Percentiles rank a stretch among this genome's conserved stretches.
These are phyloP conservation scores for Gracilaria caudata DNA, from an alignment of 23 red algal genomes.

Conservation along the genomic window DNA sequence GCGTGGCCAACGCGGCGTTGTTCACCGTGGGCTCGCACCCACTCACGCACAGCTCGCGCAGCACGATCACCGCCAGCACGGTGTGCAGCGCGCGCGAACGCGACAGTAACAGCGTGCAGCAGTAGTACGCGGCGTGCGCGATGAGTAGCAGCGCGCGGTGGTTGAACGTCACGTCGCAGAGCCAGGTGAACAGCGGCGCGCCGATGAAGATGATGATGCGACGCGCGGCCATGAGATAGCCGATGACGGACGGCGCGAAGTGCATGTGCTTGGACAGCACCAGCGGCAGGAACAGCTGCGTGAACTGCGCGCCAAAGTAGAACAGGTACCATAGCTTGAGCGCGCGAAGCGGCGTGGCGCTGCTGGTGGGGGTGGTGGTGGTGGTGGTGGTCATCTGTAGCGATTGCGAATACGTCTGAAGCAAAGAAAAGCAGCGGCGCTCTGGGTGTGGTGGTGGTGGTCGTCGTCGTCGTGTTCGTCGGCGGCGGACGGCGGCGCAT, in stretches of 20 bases:
- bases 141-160: conserved; percentile 37
- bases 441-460: too few relatives aligned
- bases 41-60: conserved; percentile 33
- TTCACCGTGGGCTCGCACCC: conserved; percentile 53
- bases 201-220: conserved; percentile 38
- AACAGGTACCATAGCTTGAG: conserved; percentile 43
- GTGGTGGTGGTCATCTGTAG: too few relatives aligned
- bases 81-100: neutral
- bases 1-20: conserved; percentile 30
- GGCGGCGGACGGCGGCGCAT: too few relatives aligned
- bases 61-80: neutral
- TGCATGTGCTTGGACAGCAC: conserved; percentile 8
- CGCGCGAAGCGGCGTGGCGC: neutral
- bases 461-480: too few relatives aligned
- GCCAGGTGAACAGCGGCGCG: conserved; percentile 48
- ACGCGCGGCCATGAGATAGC: conserved; percentile 25
- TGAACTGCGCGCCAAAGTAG: conserved; percentile 58
- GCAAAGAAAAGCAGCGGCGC: too few relatives aligned
- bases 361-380: neutral
- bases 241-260: conserved; percentile 26
- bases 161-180: conserved; percentile 20
- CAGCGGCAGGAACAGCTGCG: conserved; percentile 57
- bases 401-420: too few relatives aligned
- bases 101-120: conserved; percentile 26
- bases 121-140: conserved; percentile 34